Conservation (phyloP, 495 filamentous ascomycete genomes). For the Hypoxylon perforatum region DNA sequence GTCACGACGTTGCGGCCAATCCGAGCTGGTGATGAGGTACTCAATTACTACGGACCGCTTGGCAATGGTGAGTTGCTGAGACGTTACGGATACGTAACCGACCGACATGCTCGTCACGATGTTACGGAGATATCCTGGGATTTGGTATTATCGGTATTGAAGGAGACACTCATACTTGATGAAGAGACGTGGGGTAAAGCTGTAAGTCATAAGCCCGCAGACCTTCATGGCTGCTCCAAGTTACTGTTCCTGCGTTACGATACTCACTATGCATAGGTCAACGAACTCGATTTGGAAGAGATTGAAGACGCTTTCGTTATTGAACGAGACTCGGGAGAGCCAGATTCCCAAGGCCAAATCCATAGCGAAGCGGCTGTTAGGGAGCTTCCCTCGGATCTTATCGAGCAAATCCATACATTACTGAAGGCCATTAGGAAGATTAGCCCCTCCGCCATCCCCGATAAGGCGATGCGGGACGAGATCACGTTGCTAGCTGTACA, state of each 20-base stretch:
- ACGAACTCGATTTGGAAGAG: constrained; percentile 49
- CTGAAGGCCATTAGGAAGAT: constrained; percentile 57
- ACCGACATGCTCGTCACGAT: constrained; percentile 79
- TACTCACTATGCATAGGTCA: constrained; percentile 23
- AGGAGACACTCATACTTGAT: constrained; percentile 54
- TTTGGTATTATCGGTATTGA: constrained; percentile 58
- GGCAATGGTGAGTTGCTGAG: constrained; percentile 84
- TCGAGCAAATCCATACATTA: constrained; percentile 50
- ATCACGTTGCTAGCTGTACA: constrained; percentile 52
- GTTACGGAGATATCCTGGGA: constrained; percentile 79
- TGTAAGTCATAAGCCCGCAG: constrained; percentile 46
- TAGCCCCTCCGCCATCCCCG: constrained; percentile 48
- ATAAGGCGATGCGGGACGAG: constrained; percentile 53
- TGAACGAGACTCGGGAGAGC: constrained; percentile 54
- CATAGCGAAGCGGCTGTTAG: constrained; percentile 43
- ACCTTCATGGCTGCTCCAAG: constrained; percentile 21
- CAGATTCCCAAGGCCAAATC: constrained; percentile 49
- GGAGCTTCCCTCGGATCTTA: constrained; percentile 51
- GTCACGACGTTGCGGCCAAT: constrained; percentile 77
- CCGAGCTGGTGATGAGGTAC: constrained; percentile 77
- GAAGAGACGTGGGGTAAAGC: constrained; percentile 57
- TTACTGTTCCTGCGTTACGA: constrained; percentile 4
- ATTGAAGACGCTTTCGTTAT: constrained; percentile 58
- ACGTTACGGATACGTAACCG: constrained; percentile 88
- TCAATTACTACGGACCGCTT: constrained; percentile 91